phyloP scores from a whole-genome alignment of 2,329 filamentous ascomycete species.

The Trichoderma sp. region DNA sequence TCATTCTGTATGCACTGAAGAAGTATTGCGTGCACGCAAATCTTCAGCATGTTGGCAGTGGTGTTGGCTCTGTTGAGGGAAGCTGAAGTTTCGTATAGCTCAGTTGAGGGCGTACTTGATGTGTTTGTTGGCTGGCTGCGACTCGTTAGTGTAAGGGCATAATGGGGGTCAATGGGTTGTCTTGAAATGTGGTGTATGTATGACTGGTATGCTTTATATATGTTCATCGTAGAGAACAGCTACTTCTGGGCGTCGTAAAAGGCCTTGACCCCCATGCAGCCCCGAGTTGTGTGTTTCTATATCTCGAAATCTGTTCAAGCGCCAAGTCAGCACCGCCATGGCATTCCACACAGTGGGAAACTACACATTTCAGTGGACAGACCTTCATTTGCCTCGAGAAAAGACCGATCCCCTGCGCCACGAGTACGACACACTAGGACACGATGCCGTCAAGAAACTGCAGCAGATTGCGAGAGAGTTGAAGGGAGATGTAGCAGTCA shows the following conservation, averaged over 20 bases:
- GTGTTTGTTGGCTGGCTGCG: not conserved
- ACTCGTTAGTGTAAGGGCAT: not conserved
- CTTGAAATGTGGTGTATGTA: not conserved
- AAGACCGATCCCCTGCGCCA: conserved; percentile 21
- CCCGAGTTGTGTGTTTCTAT: not conserved
- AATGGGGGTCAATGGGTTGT: not conserved
- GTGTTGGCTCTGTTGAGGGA: not conserved
- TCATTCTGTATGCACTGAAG: not conserved
- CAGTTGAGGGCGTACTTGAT: not conserved
- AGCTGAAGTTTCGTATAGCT: not conserved
- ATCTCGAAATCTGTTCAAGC: not conserved
- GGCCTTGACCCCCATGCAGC: not conserved
- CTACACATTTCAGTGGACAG: conserved; percentile 25
- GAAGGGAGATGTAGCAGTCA: not conserved
- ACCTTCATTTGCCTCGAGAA: conserved; percentile 22
- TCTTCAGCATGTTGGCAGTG: not conserved
- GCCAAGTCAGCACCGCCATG: not conserved
- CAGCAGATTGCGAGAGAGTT: conserved; percentile 21
- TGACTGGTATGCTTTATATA: not conserved
- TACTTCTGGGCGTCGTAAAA: not conserved
- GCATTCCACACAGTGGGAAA: conserved; percentile 20
- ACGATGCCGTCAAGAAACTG: conserved; percentile 20
- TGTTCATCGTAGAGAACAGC: not conserved
- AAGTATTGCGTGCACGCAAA: not conserved
- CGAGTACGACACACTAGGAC: conserved; percentile 25